Evolutionary conservation across 2,329 filamentous ascomycete species (phyloP), one percentile per base, ranked within the genome.

Genomic region (Fusarium sacchari): DNA sequence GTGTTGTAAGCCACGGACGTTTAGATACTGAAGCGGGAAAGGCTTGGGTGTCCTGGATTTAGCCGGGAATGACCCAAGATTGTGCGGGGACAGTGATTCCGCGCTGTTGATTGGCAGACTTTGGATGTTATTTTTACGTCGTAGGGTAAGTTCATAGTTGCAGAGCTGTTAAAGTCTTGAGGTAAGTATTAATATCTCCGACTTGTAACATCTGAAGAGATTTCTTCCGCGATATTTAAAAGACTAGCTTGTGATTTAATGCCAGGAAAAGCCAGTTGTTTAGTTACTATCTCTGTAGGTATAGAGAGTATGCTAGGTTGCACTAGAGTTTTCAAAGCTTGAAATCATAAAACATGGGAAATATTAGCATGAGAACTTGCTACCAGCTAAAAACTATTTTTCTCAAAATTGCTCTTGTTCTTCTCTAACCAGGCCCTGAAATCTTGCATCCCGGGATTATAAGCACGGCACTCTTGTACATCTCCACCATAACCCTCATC

Each of bases 401-500:
- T 17, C 20, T n/a, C 20, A 8, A 50, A 50, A 4, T 8, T 52
- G 6, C 14, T 24, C n/a, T 69, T 26, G 24, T 60, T 50, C 36
- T 60, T 55, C 13, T 50, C 24, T 3, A 64, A 22, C 73, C 73
- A 76, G 26, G 43, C 34, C 4, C 57, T 44, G 6, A 69, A 73
- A 28, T 64, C 58, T 26, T 71, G 61, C 44, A 75, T 64, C 3
- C 40, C 36, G 2, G 63, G 68, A 13, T 75, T 57, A 13, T 53
- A 26, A 3, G 6, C 28, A 7, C 61, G 62, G 12, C 63, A 70
- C 15, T 59, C 60, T 15, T 64, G 58, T 15, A 74, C 61, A 39
- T 65, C 37, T 4, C 65, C 73, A 26, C 73, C 71, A 8, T 75
- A 75, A 7, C 73, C 73, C n/a, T 75, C 46, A 42, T 68, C 62